Evolutionary conservation across 2,329 filamentous ascomycete genomes (phyloP).

Genomic region (Pleurostoma richardsiae): DNA sequence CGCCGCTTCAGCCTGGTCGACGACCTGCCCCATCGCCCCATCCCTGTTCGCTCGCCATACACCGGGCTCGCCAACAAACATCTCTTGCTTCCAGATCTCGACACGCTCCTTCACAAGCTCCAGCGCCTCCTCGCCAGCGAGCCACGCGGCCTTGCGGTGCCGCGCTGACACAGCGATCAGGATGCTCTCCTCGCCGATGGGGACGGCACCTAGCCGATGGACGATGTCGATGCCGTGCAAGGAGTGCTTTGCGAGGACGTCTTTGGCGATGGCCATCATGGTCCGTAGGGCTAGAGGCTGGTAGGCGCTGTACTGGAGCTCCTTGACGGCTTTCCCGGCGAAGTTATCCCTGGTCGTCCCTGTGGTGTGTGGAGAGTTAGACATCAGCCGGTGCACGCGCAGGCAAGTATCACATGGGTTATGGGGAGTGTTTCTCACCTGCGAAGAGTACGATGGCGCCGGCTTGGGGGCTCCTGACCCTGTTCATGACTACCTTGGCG

Average conservation of each 20-base stretch:
- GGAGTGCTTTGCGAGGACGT: slow-evolving; percentile 53
- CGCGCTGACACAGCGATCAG: slow-evolving; percentile 79
- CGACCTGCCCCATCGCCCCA: slow-evolving; percentile 51
- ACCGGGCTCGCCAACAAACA: slow-evolving; percentile 72
- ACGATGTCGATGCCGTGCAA: slow-evolving; percentile 73
- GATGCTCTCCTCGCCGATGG: slow-evolving; percentile 90
- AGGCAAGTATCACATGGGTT: slow-evolving; percentile 4
- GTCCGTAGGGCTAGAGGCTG: slow-evolving; percentile 63
- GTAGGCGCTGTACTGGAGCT: slow-evolving; percentile 74
- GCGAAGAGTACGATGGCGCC: slow-evolving; percentile 75
- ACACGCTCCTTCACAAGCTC: slow-evolving; percentile 80
- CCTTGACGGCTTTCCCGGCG: slow-evolving; percentile 62
- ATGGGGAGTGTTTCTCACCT: slow-evolving; percentile 34
- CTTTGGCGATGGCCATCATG: slow-evolving; percentile 58
- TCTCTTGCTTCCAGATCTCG: slow-evolving; percentile 95
- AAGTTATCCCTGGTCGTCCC: slow-evolving; percentile 78
- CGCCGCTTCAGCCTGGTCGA: slow-evolving; percentile 12
- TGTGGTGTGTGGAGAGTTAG: slow-evolving; percentile 24
- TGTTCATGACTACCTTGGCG: slow-evolving; percentile 51
- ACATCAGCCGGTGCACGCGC: neutral
- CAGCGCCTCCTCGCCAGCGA: slow-evolving; percentile 80
- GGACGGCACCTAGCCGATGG: slow-evolving; percentile 80
- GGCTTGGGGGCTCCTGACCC: slow-evolving; percentile 66
- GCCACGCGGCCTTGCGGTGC: slow-evolving; percentile 82
- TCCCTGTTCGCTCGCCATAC: slow-evolving; percentile 88